phyloP scores from a whole-genome alignment of 345 rosid species.

The Lepidium didymum region DNA sequence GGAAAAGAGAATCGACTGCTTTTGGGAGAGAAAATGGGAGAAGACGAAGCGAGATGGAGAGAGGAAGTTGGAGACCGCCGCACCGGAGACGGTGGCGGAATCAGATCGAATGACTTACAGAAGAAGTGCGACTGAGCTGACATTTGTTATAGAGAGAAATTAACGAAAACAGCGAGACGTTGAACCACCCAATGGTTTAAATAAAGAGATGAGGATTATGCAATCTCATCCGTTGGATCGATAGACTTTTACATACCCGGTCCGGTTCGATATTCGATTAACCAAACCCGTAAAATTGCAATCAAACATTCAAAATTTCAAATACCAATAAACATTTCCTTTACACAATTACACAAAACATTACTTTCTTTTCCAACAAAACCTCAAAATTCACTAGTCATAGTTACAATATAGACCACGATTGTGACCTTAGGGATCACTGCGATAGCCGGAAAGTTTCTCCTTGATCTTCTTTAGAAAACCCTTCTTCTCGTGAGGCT shows the following conservation, averaged over 20 bases:
- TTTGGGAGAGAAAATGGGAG: neutral
- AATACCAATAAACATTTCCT: neutral
- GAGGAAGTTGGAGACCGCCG: conserved; percentile 5
- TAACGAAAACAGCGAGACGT: neutral
- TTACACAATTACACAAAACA: neutral
- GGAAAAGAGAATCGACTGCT: neutral
- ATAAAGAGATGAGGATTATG: neutral
- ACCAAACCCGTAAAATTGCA: neutral
- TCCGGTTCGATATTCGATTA: neutral
- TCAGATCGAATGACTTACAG: conserved; percentile 7
- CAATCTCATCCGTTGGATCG: conserved; percentile 22
- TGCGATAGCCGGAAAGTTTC: conserved; percentile 45
- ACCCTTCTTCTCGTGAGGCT: conserved; percentile 42
- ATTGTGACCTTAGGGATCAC: neutral
- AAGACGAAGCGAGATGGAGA: neutral
- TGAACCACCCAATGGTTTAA: neutral
- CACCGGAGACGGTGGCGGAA: conserved; percentile 25
- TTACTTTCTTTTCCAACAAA: neutral
- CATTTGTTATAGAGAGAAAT: conserved; percentile 6
- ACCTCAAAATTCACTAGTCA: no score
- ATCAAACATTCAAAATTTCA: neutral
- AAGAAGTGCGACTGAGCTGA: conserved; percentile 17
- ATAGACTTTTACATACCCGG: neutral
- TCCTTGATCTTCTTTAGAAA: conserved; percentile 50
- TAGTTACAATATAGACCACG: neutral